A percentile compares a stretch with the other conserved stretches of the same genome.
Evolutionary conservation across 2,329 filamentous ascomycete genomes (phyloP).

Genomic region (Beauveria australis): DNA sequence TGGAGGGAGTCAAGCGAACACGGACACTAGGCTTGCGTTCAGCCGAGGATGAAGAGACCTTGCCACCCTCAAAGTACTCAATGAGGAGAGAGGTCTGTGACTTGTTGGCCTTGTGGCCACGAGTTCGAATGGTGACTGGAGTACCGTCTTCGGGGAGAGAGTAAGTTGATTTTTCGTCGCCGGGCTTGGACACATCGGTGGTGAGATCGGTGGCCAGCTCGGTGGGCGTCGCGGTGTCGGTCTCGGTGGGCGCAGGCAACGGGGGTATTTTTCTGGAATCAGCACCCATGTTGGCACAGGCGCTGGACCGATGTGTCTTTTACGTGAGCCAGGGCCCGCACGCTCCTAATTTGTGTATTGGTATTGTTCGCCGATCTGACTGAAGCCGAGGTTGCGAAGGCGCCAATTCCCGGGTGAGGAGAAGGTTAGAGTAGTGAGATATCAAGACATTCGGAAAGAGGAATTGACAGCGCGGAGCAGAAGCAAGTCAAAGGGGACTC

Average conservation of each 20-base stretch:
- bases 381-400: not conserved
- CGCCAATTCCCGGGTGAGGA: not conserved
- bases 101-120: conserved; percentile 47
- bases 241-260: conserved; percentile 72
- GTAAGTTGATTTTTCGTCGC: conserved; percentile 65
- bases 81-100: conserved; percentile 90
- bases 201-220: conserved; percentile 58
- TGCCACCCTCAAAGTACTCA: conserved; percentile 86
- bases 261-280: conserved; percentile 53
- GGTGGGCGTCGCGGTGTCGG: conserved; percentile 54
- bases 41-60: conserved; percentile 40
- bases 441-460: conserved; percentile 10
- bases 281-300: conserved; percentile 38
- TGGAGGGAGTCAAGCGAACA: conserved; percentile 72
- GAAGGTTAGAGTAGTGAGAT: not conserved
- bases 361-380: not conserved
- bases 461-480: not conserved
- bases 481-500: conserved; percentile 1
- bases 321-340: not conserved
- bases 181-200: conserved; percentile 60
- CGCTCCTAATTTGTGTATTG: not conserved
- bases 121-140: conserved; percentile 84
- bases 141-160: conserved; percentile 81
- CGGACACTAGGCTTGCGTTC: conserved; percentile 74
- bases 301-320: conserved; percentile 18